Conservation (phyloP, 176 grass and related monocot genomes). For the Ensete ventricosum region DNA sequence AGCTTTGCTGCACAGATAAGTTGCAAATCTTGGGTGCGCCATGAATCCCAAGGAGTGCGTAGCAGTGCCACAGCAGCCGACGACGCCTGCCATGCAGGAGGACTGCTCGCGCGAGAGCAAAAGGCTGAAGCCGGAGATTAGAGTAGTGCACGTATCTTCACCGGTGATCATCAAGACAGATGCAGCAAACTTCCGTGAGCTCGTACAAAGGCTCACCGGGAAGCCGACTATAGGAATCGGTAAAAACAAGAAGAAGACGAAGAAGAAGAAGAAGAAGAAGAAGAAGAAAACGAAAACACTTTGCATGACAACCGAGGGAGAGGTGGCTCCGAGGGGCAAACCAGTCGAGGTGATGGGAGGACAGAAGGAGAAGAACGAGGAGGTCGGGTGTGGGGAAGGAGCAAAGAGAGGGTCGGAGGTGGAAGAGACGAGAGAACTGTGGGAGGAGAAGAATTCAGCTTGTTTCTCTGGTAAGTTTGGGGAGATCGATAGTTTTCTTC, state of each 20-base stretch:
- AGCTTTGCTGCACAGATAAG: too few relatives aligned
- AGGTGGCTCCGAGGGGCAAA: not conserved
- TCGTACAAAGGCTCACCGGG: constrained; percentile 21
- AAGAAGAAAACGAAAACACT: not conserved
- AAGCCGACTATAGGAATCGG: not conserved
- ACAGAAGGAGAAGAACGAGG: not conserved
- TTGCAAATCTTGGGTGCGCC: too few relatives aligned
- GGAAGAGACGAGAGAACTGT: not conserved
- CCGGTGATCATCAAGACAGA: constrained; percentile 18
- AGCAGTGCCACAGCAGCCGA: not conserved
- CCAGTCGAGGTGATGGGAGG: not conserved
- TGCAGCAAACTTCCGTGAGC: constrained; percentile 15
- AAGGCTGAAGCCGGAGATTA: constrained; percentile 8
- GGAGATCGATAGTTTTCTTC: constrained; percentile 3
- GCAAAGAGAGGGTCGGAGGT: not conserved
- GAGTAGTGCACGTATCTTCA: constrained; percentile 17
- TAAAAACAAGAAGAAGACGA: not conserved
- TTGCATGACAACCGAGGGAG: not conserved
- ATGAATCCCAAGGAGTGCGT: not conserved
- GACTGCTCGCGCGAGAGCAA: not conserved
- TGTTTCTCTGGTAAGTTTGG: not conserved
- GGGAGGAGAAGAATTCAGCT: constrained; percentile 1
- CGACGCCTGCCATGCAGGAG: not conserved
- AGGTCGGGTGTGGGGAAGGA: not conserved
- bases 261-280: constrained; percentile 2